Evolutionary conservation across 1,284 basidiomycete genomes (phyloP).

Genomic region (Rhodotorula sp.): DNA sequence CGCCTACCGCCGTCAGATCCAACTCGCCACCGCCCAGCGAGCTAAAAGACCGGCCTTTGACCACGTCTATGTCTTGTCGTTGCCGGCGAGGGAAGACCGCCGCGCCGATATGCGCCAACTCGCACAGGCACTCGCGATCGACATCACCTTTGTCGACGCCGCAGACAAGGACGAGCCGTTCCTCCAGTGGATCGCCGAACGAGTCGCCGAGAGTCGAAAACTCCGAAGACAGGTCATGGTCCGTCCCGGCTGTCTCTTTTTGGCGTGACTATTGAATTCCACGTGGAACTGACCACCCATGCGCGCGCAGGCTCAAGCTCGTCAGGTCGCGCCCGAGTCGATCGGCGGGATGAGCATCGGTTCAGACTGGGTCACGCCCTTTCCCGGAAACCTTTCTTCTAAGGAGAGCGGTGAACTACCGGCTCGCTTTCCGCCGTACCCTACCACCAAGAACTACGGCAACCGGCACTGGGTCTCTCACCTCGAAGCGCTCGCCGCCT

Average conservation of each 20-base stretch:
- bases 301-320: conserved; percentile 7
- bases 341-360: conserved; percentile 38
- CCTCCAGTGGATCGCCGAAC: conserved; percentile 46
- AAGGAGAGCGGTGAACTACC: background rate
- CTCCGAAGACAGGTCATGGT: conserved; percentile 37
- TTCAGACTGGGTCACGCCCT: conserved; percentile 35
- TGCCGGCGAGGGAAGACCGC: conserved; percentile 42
- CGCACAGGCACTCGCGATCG: conserved; percentile 42
- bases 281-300: too few relatives aligned
- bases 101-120: conserved; percentile 42
- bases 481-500: conserved; percentile 29
- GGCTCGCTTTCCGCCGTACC: conserved; percentile 14
- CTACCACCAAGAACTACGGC: background rate
- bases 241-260: background rate
- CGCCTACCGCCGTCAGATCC: conserved; percentile 34
- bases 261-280: too few relatives aligned
- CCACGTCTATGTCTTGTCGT: conserved; percentile 46
- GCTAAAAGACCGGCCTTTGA: background rate
- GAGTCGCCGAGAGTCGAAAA: conserved; percentile 39
- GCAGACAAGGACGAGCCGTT: conserved; percentile 35
- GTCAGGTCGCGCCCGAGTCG: background rate
- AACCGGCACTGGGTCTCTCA: conserved; percentile 27
- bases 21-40: conserved; percentile 26
- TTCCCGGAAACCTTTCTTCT: conserved; percentile 4
- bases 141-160: conserved; percentile 46